Percentiles rank a stretch among this genome's conserved stretches.
These are phyloP conservation scores for Gnomoniopsis sp. DNA, from an alignment of 2,329 filamentous ascomycete genomes.

Conservation along the genomic window DNA sequence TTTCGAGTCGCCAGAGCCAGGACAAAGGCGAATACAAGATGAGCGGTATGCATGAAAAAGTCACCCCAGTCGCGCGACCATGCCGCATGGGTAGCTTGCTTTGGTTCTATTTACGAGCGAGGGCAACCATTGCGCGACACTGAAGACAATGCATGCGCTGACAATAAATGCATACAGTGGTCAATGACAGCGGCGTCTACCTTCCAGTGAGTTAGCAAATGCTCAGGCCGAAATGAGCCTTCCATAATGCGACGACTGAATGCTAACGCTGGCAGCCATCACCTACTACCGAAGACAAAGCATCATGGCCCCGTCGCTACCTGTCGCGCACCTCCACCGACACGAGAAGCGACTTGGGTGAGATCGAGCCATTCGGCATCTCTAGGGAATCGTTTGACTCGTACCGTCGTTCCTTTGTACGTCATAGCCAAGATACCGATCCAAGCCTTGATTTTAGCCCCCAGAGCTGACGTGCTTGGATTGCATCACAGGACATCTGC, in stretches of 20 bases:
- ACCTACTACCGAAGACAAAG: constrained; percentile 69
- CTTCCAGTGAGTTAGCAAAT: constrained; percentile 65
- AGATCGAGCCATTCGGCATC: constrained; percentile 92
- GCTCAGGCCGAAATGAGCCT: not conserved
- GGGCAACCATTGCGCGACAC: not conserved
- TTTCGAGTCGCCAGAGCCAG: constrained; percentile 53
- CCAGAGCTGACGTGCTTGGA: not conserved
- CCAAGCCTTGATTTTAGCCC: not conserved
- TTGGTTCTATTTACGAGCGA: not conserved
- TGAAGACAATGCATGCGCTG: not conserved
- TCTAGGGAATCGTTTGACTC: constrained; percentile 96
- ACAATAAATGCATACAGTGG: constrained; percentile 55
- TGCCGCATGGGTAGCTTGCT: not conserved
- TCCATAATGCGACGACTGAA: not conserved
- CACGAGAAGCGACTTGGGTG: constrained; percentile 59
- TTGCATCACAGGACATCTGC: constrained; percentile 72
- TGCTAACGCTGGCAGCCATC: constrained; percentile 61
- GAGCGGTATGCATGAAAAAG: constrained; percentile 59
- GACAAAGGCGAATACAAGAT: constrained; percentile 75
- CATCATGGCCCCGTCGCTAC: constrained; percentile 66
- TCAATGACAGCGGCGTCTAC: constrained; percentile 93
- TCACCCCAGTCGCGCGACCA: not conserved
- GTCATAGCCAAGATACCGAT: constrained; percentile 30
- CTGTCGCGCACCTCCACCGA: constrained; percentile 54
- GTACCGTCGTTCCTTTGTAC: constrained; percentile 90